Conservation (phyloP, 441 rosid species). For the Viola pubescens region DNA sequence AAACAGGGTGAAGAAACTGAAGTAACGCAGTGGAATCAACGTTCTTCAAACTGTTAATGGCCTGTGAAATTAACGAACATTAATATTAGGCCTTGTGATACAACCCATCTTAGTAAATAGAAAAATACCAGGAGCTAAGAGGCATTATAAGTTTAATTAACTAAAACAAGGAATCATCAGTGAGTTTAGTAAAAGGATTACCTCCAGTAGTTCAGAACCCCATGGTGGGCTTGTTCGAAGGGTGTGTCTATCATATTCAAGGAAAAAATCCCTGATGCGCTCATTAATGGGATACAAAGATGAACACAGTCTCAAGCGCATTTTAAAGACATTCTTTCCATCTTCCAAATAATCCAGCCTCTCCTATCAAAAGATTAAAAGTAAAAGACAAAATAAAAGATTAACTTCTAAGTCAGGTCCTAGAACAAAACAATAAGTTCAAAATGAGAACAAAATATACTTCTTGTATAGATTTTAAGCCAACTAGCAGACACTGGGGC, state of each 20-base stretch:
- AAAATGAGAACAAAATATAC: neutral
- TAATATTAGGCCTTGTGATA: neutral
- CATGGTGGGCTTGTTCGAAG: constrained; percentile 97
- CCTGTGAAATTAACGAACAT: constrained; percentile 38
- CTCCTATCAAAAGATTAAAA: constrained; percentile 45
- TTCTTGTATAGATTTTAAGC: neutral
- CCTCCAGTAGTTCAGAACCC: constrained; percentile 99
- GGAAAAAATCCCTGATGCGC: constrained; percentile 94
- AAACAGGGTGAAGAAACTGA: constrained; percentile 96
- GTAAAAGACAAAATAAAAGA: neutral
- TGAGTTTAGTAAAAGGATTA: constrained; percentile 21
- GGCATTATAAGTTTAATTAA: neutral
- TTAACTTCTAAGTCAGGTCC: neutral
- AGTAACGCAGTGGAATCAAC: constrained; percentile 97
- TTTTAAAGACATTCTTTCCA: constrained; percentile 78
- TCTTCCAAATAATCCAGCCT: constrained; percentile 97
- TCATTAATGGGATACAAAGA: constrained; percentile 90
- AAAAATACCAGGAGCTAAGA: too few species aligned
- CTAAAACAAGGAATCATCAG: neutral
- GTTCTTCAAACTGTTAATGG: constrained; percentile 97
- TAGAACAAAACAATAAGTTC: neutral
- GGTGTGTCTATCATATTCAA: constrained; percentile 98
- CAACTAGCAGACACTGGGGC: neutral
- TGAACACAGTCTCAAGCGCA: constrained; percentile 91
- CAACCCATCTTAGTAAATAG: neutral